Evolutionary conservation across 768 basidiomycete species (phyloP).

Genomic region (Hypsizygus marmoreus): DNA sequence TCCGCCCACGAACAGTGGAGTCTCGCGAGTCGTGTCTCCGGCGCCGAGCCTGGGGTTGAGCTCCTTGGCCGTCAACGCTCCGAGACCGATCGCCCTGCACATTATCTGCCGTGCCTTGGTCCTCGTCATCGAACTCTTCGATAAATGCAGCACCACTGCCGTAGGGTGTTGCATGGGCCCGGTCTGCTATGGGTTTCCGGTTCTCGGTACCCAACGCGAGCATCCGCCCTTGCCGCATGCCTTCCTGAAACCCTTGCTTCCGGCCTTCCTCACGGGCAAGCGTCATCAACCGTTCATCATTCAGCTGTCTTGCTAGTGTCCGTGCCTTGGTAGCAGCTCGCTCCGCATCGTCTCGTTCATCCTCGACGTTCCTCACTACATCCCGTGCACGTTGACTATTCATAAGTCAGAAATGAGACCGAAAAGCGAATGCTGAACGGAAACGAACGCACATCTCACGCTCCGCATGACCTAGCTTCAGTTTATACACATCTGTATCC

Average conservation of each 20-base stretch:
- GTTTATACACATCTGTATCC: conserved; percentile 25
- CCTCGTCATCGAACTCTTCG: conserved; percentile 11
- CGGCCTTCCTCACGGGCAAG: conserved; percentile 60
- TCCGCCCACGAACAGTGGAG: neutral
- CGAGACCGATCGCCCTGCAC: neutral
- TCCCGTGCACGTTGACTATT: conserved; percentile 27
- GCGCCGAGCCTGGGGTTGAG: neutral
- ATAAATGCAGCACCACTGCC: conserved; percentile 16
- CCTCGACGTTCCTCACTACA: conserved; percentile 26
- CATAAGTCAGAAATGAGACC: neutral
- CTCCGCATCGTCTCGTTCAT: conserved; percentile 34
- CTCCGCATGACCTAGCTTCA: conserved; percentile 26
- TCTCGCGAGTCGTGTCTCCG: neutral
- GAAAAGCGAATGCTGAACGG: neutral
- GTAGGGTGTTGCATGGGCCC: conserved; percentile 12
- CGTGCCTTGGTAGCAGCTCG: conserved; percentile 41
- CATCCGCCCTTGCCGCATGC: conserved; percentile 49
- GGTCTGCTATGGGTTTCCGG: conserved; percentile 9
- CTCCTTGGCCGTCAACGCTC: no score
- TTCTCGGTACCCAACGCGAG: conserved; percentile 5
- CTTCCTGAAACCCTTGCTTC: conserved; percentile 43
- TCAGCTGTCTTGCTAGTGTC: conserved; percentile 53
- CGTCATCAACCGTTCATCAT: conserved; percentile 51
- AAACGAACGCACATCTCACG: conserved; percentile 27
- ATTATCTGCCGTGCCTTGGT: neutral